phyloP scores from a whole-genome alignment of 1,139 yeast genomes.

The Saccharomyces hybrid region DNA sequence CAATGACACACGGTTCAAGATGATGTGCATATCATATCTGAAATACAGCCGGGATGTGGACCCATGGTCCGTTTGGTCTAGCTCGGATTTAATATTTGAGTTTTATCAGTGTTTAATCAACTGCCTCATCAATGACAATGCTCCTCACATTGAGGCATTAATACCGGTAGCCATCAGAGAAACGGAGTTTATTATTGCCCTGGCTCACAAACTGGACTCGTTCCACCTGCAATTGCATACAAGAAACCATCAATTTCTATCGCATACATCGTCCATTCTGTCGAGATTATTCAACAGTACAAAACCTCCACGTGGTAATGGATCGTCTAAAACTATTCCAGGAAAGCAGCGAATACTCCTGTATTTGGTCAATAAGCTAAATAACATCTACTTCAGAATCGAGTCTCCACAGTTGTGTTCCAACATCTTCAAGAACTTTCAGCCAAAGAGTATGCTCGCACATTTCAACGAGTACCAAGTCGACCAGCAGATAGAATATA shows the following conservation, averaged over 20 bases:
- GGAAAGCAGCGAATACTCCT: conserved; percentile 26
- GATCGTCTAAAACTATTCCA: conserved; percentile 13
- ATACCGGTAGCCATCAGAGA: conserved; percentile 17
- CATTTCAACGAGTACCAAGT: conserved; percentile 25
- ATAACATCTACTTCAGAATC: conserved; percentile 29
- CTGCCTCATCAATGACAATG: conserved; percentile 27
- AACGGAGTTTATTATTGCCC: conserved; percentile 26
- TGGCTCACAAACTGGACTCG: conserved; percentile 22
- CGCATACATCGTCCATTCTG: conserved; percentile 27
- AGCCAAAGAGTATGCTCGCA: conserved; percentile 26
- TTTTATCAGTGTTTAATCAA: conserved; percentile 27
- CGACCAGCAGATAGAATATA: conserved; percentile 27
- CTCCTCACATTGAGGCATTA: conserved; percentile 23
- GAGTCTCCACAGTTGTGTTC: conserved; percentile 31
- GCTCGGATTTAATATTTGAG: conserved; percentile 26
- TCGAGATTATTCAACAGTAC: conserved; percentile 31
- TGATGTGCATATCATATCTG: conserved; percentile 24
- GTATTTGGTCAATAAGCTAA: conserved; percentile 28
- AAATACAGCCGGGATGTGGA: conserved; percentile 26
- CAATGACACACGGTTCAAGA: conserved; percentile 19
- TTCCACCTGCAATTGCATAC: conserved; percentile 18
- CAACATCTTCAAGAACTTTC: conserved; percentile 31
- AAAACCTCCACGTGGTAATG: conserved; percentile 20
- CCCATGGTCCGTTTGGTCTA: conserved; percentile 31
- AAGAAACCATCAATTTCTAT: conserved; percentile 23